These are phyloP conservation scores for Penicillium vulpinum DNA, from an alignment of 2,329 filamentous ascomycete species.

Conservation along the genomic window DNA sequence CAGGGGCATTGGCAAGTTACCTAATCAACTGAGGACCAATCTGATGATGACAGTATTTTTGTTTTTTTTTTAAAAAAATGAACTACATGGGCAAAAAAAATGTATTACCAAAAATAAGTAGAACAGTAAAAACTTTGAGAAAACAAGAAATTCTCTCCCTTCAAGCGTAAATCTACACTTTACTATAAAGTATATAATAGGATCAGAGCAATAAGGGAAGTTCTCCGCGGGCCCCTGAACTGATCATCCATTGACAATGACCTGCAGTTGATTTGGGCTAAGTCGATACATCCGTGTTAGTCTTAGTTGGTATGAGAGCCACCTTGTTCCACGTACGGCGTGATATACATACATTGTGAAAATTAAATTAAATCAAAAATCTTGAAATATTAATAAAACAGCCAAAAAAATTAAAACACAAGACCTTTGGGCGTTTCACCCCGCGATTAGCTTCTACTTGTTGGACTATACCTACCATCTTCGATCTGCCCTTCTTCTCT, in stretches of 20 bases:
- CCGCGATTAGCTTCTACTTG: constrained; percentile 37
- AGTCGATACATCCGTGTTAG: constrained; percentile 28
- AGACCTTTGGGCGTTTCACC: constrained; percentile 35
- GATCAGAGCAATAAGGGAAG: constrained; percentile 10
- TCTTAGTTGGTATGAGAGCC: constrained; percentile 27
- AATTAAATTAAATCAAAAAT: constrained; percentile 10
- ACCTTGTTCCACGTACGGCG: constrained; percentile 27
- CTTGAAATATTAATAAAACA: constrained; percentile 2
- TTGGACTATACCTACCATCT: constrained; percentile 26
- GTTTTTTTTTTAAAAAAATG: background rate
- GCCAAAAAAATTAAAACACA: constrained; percentile 23
- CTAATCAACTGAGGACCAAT: constrained; percentile 7
- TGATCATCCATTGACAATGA: constrained; percentile 24
- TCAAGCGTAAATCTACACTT: background rate
- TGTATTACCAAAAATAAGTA: background rate
- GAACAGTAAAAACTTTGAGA: background rate
- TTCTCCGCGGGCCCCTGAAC: constrained; percentile 22
- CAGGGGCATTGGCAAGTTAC: constrained; percentile 21
- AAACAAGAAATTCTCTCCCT: background rate
- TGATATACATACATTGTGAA: constrained; percentile 15
- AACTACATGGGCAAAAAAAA: background rate
- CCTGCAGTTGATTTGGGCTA: constrained; percentile 25
- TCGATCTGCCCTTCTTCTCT: constrained; percentile 21
- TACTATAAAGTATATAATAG: background rate
- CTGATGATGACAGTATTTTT: background rate